Conservation (phyloP, 2,329 filamentous ascomycete genomes). For the Penicillium thymicola region DNA sequence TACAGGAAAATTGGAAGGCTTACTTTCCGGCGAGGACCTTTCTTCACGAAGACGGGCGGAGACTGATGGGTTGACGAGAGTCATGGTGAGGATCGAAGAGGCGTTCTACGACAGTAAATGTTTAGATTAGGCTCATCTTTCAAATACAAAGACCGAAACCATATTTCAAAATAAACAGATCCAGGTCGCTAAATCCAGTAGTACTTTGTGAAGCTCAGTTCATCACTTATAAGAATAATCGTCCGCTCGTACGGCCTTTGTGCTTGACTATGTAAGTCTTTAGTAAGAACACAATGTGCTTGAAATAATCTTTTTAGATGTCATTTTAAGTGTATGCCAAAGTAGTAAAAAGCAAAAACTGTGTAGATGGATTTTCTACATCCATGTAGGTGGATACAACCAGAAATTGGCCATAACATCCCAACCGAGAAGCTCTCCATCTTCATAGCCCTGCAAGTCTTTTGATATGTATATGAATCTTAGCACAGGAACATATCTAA, state of each 20-base stretch:
- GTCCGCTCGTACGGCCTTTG: background rate
- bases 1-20: background rate
- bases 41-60: background rate
- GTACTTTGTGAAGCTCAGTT: background rate
- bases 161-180: background rate
- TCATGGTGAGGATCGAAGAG: background rate
- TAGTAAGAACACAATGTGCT: too few relatives aligned
- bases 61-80: background rate
- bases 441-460: background rate
- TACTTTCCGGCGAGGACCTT: background rate
- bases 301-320: too few relatives aligned
- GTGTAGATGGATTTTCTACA: too few relatives aligned
- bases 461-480: too few relatives aligned
- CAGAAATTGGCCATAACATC: background rate
- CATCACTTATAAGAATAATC: background rate
- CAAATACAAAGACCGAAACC: too few relatives aligned
- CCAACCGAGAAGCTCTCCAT: background rate
- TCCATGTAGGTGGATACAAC: too few relatives aligned
- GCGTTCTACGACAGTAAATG: background rate
- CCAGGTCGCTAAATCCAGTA: accelerated
- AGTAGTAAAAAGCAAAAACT: too few relatives aligned
- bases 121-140: background rate
- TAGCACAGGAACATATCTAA: too few relatives aligned
- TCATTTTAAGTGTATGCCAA: too few relatives aligned
- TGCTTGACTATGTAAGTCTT: too few relatives aligned